These are phyloP conservation scores for Eucommia ulmoides DNA, from an alignment of 257 asterid genomes.

Conservation along the genomic window DNA sequence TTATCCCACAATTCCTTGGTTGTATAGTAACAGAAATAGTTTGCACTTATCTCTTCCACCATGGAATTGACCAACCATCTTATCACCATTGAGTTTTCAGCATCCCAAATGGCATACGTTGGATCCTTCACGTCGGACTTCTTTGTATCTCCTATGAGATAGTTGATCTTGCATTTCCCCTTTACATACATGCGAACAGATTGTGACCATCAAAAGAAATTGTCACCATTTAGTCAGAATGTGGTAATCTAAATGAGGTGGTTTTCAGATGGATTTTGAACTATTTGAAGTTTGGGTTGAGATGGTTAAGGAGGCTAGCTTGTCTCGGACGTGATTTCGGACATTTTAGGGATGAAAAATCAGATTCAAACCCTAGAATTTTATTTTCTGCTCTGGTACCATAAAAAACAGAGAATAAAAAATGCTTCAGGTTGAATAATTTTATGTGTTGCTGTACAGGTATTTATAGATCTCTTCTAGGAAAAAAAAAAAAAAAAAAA, in stretches of 20 bases:
- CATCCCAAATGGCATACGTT: neutral
- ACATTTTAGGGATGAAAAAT: too few species aligned
- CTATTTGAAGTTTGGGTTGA: too few species aligned
- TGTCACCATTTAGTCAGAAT: neutral
- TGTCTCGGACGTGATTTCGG: too few species aligned
- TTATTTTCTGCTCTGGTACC: too few species aligned
- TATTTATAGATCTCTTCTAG: too few species aligned
- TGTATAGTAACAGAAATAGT: neutral
- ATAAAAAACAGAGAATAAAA: too few species aligned
- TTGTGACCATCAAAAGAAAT: neutral
- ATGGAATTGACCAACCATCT: neutral
- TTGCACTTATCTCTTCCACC: neutral
- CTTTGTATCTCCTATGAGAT: neutral
- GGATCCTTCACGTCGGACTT: neutral
- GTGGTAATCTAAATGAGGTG: neutral
- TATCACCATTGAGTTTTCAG: neutral
- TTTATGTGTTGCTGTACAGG: too few species aligned
- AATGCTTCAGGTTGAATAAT: too few species aligned
- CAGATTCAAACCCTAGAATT: too few species aligned
- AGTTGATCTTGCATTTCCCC: neutral
- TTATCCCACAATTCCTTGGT: neutral
- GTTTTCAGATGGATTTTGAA: too few species aligned
- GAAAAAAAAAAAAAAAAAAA: too few species aligned
- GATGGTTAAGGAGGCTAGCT: too few species aligned
- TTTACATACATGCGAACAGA: neutral